Evolutionary conservation across 2,329 filamentous ascomycete genomes (phyloP).

Genomic region (Aspergillus sergii): DNA sequence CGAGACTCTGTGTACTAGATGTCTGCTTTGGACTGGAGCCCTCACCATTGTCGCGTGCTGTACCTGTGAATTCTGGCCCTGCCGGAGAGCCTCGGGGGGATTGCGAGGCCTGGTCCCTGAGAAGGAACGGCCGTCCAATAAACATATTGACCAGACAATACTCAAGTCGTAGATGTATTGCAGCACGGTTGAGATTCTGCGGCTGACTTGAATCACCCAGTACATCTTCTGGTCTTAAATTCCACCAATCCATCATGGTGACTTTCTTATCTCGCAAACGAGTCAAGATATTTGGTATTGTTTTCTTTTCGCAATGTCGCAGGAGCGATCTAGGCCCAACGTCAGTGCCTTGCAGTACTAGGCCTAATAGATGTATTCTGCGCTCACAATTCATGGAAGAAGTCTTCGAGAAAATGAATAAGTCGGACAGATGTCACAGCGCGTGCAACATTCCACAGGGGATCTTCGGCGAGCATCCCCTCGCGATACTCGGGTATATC

Average conservation of each 20-base stretch:
- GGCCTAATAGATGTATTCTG: rapidly evolving
- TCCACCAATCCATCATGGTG: conserved; percentile 19
- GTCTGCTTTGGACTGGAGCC: not conserved
- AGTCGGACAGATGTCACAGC: conserved; percentile 32
- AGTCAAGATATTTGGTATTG: conserved; percentile 12
- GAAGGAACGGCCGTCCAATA: conserved; percentile 52
- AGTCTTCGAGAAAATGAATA: conserved; percentile 22
- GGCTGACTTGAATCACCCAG: not conserved
- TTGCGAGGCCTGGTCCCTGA: conserved; percentile 21
- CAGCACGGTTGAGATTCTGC: conserved; percentile 15
- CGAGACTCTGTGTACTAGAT: conserved; percentile 15
- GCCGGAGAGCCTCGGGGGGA: not conserved
- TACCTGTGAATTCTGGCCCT: not conserved
- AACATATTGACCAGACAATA: conserved; percentile 55
- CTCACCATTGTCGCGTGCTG: not conserved
- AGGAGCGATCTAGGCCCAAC: conserved; percentile 19
- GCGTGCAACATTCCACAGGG: not conserved
- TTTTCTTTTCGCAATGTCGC: conserved; percentile 16
- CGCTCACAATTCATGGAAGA: conserved; percentile 26
- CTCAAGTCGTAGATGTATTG: conserved; percentile 40
- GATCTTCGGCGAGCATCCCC: not conserved
- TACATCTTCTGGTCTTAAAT: conserved; percentile 5
- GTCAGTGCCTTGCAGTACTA: not conserved
- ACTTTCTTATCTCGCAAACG: conserved; percentile 13
- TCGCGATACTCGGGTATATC: conserved; percentile 41